Base-by-base conservation (phyloP, 306 rosid species). In the Neltuma alba region DNA sequence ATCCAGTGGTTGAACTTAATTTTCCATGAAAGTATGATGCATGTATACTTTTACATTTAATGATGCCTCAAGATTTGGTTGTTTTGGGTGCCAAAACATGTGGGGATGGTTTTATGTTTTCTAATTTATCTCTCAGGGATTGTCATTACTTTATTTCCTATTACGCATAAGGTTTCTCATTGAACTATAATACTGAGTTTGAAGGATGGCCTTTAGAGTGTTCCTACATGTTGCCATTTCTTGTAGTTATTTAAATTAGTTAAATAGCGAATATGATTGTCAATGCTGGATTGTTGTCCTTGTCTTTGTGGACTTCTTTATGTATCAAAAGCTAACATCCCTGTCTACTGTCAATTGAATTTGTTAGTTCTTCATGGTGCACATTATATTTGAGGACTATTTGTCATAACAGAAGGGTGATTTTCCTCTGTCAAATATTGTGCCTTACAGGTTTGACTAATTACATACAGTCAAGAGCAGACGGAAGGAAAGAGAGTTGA, bases 271-370 rank as follows among this genome's bases (percentile, higher is more conserved):
- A 60, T 83, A 27, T 45, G 37, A 63, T 78, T 83, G 75, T 76
- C 16, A 28, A 48, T 74, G 79, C 79, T 81, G 91, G 64, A 69
- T 85, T 69, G 47, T 67, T 30, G 38, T 48, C 60, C 50, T 34
- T 48, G 23, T 0, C 36, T 48, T 61, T 50, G 66, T 60, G 78
- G 57, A 44, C 52, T 60, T 75, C 9, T 1, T 69, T 64, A 36
- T 25, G 41, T 76, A 30, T 61, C 40, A 34, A 21, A 70, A 67
- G 70, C 74, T 79, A 79, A 79, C 79, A 42, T 75, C 73, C 21
- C 57, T 79, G 70, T 68, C 75, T 65, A n/a, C 60, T 76, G 86
- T 79, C 34, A 79, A 74, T 13, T 41, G 81, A 55, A 77, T 83
- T 18, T 62, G 73, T 65, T 74, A 52, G 72, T 78, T 74, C 62